A percentile compares a stretch with the other conserved stretches of the same genome.
Conservation (phyloP, 257 asterid species). For the Mentha longifolia region DNA sequence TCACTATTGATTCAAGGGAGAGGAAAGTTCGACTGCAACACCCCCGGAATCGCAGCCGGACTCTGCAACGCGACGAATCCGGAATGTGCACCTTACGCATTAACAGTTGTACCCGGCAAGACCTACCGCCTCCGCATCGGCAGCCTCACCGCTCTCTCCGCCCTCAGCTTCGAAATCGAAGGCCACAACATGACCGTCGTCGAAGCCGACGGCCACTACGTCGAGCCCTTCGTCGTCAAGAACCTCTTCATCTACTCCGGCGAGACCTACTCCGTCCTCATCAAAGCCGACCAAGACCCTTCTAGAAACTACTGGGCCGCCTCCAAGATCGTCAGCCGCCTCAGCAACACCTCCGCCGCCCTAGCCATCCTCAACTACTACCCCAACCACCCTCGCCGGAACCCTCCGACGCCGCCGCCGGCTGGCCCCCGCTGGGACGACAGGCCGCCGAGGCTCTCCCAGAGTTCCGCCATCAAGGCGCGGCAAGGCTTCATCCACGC, state of each 20-base stretch:
- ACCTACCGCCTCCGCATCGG: slow-evolving; percentile 85
- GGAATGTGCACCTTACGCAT: slow-evolving; percentile 63
- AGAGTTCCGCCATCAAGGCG: slow-evolving; percentile 58
- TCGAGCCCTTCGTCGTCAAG: slow-evolving; percentile 76
- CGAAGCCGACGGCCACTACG: slow-evolving; percentile 90
- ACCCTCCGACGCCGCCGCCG: slow-evolving; percentile 63
- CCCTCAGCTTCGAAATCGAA: slow-evolving; percentile 86
- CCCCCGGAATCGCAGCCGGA: slow-evolving; percentile 44
- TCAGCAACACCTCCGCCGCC: slow-evolving; percentile 60
- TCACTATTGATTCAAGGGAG: slow-evolving; percentile 84
- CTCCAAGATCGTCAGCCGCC: slow-evolving; percentile 62
- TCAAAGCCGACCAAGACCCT: slow-evolving; percentile 73
- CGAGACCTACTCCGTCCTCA: slow-evolving; percentile 78
- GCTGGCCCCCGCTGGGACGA: slow-evolving; percentile 75
- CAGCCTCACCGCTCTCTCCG: slow-evolving; percentile 79
- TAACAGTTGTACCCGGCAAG: slow-evolving; percentile 72
- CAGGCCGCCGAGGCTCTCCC: slow-evolving; percentile 45
- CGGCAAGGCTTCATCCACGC: slow-evolving; percentile 51
- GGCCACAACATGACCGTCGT: slow-evolving; percentile 91
- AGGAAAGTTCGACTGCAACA: slow-evolving; percentile 72
- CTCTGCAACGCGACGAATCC: slow-evolving; percentile 71
- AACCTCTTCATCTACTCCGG: slow-evolving; percentile 84
- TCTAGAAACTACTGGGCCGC: slow-evolving; percentile 78
- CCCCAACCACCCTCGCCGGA: slow-evolving; percentile 62
- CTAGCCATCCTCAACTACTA: slow-evolving; percentile 72